A percentile compares a stretch with the other conserved stretches of the same genome.
Evolutionary conservation across 331 rosid genomes (phyloP).

Genomic region (Pyracantha coccinea): DNA sequence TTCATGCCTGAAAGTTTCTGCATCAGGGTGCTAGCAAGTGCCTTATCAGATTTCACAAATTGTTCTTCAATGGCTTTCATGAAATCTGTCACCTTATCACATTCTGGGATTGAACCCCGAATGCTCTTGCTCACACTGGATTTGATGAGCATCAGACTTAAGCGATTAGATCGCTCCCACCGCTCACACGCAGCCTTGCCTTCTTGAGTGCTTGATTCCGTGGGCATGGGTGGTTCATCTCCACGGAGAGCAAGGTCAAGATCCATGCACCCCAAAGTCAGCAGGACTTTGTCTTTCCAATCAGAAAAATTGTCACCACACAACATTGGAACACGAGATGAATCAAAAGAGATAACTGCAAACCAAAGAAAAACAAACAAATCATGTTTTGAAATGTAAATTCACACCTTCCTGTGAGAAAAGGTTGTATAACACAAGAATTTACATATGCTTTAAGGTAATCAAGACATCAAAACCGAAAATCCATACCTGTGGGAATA

Average conservation of each 20-base stretch:
- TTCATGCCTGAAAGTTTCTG: neutral
- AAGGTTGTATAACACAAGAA: too few relatives aligned
- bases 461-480: too few relatives aligned
- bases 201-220: neutral
- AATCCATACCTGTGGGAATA: too few relatives aligned
- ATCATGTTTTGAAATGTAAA: too few relatives aligned
- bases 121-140: neutral
- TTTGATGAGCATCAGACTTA: neutral
- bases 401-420: too few relatives aligned
- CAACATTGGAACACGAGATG: neutral
- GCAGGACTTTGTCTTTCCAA: neutral
- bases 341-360: too few relatives aligned
- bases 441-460: too few relatives aligned
- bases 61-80: neutral
- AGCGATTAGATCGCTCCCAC: neutral
- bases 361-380: too few relatives aligned
- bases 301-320: neutral
- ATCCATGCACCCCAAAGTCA: neutral
- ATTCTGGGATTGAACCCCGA: neutral
- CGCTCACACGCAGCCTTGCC: neutral
- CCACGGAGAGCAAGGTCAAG: neutral
- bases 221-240: neutral
- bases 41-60: neutral
- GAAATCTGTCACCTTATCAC: neutral
- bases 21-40: neutral